Evolutionary conservation across 371 early-diverging fungal genomes (phyloP), one percentile per base, ranked within the genome.

Genomic region (Rhizopus arrhizus): DNA sequence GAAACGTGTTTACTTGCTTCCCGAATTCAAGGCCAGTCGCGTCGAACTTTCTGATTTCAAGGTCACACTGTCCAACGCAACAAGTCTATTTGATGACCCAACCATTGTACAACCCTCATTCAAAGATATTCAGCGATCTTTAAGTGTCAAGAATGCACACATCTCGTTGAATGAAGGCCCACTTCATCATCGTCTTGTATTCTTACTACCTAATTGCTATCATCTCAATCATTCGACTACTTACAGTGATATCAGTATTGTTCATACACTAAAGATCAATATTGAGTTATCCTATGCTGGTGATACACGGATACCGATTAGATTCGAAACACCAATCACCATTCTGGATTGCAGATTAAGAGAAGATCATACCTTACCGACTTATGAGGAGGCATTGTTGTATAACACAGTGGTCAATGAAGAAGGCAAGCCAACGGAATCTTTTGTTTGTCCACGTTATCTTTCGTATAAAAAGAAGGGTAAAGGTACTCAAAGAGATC

Each of bases 321-420:
- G 51, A 31, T 16, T 73, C 5, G 67, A 73, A 9, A 65, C 68
- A 4, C 74, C 74, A 0, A 73, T 73, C 29, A 73, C 74, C 10
- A 66, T 73, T 31, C 53, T 73, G 0, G 74, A 73, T 29, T 73
- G 74, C 10, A 58, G 74, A 4, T 51, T 73, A 3, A 70, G 70
- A 35, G 74, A 73, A 36, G 74, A 73, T 38, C 70, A 62, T 35
- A 46, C 62, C 4, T 47, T 73, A 9, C 74, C 74, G 2, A 73
- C 74, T 3, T 73, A 73, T 28, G 60, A 69, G 41, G 62, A 64
- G 28, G 66, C 73, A 5, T 6, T 73, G 11, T 9, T 65, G 28
- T 5, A 29, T 3, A 59, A 64, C n/a, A 34, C 58, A 7, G 32
- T 54, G 0, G 3, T 53, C 8, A 57, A 62, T 5, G 65, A 67